Base-by-base conservation (phyloP, 257 asterid genomes). In the Nicotiana tomentosiformis region DNA sequence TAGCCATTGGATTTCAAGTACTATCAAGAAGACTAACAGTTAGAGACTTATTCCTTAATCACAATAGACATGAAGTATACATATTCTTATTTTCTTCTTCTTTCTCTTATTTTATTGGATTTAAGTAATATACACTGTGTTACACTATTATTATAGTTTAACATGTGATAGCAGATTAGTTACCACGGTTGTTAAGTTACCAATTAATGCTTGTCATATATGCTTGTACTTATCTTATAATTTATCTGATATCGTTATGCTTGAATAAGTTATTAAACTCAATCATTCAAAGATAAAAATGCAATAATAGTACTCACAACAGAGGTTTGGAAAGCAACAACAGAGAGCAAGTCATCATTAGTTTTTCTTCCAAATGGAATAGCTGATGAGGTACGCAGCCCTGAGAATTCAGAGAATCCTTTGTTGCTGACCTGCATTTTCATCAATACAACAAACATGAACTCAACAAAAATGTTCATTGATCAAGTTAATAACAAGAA, bases 401-500 rank as follows among this genome's bases (percentile, higher is more conserved):
- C 97, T 0, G 93, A 61, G 61, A 90, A 95, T 53, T 95, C 99
- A 12, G 98, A 88, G 91, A 95, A 91, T n/a, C 96, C 97, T 81
- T 90, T 95, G 89, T 89, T 90, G 88, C 90, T 93, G 70, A 91
- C 93, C 99, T 95, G 93, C 83, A 84, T 53, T 8, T 1, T 43
- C 30, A 77, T 80, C 35, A 70, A 0, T 43, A 5, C 30, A 32
- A 17, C 0, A 7, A 20, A 46, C 3, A 20, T 39, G 10, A 53
- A 7, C 30, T 15, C 51, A 37, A 49, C 55, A 30, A 60, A 39
- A 37, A 4, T 10, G 15, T 17, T 32, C 29, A 29, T 26, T 5
- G 9, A 7, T 56, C n/a, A 56, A 57, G 23, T 17, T 17, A 58
- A 4, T 8, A 7, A 26, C 29, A 69, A 32, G 35, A 32, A 32